Evolutionary conservation across 2,329 filamentous ascomycete species (phyloP).

Genomic region (Alternaria panax): DNA sequence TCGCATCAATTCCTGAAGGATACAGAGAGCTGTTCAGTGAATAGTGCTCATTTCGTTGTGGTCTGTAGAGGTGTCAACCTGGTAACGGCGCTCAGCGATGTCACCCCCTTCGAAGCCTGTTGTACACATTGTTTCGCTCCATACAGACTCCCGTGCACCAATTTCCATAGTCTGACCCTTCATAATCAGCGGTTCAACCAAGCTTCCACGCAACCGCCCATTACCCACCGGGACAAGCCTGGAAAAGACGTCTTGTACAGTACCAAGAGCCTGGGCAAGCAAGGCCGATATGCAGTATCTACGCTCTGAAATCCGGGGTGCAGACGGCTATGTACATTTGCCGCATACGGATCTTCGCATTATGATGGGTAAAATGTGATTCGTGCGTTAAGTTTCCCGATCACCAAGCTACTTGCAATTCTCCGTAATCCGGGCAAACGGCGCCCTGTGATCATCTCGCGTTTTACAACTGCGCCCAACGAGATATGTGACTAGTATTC

Average conservation of each 20-base stretch:
- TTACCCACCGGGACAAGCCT: constrained; percentile 40
- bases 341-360: constrained; percentile 4
- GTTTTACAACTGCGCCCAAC: background rate
- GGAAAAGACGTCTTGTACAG: constrained; percentile 30
- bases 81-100: background rate
- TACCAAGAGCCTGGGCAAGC: constrained; percentile 27
- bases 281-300: constrained; percentile 7
- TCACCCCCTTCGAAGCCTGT: background rate
- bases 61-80: background rate
- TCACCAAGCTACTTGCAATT: constrained; percentile 10
- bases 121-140: constrained; percentile 2
- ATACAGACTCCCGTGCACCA: background rate
- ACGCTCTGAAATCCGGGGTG: constrained; percentile 24
- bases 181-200: constrained; percentile 19
- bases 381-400: constrained; percentile 9
- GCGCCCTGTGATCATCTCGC: constrained; percentile 7
- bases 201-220: constrained; percentile 20
- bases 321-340: constrained; percentile 19
- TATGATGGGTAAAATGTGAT: constrained; percentile 25
- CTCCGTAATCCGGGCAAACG: constrained; percentile 11
- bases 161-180: constrained; percentile 1
- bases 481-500: background rate
- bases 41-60: background rate
- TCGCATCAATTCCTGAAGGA: too few relatives aligned
- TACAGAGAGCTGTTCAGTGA: background rate